Conservation (phyloP, 495 filamentous ascomycete genomes). For the Aspergillus campestris region DNA sequence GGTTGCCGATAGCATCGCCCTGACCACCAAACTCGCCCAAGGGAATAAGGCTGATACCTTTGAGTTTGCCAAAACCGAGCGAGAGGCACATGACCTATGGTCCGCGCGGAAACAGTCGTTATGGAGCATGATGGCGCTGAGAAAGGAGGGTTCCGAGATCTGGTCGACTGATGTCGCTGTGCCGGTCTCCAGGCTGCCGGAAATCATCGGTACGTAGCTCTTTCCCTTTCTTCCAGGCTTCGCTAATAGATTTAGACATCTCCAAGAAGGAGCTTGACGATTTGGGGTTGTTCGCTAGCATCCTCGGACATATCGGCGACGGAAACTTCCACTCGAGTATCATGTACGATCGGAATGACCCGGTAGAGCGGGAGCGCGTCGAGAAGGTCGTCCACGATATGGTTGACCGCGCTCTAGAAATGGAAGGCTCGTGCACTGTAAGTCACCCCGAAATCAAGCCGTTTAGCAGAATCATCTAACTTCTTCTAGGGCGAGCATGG, state of each 20-base stretch:
- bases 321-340: conserved; percentile 92
- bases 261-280: conserved; percentile 86
- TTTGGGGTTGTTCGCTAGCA: conserved; percentile 74
- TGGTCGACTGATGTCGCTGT: conserved; percentile 86
- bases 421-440: conserved; percentile 88
- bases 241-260: conserved; percentile 44
- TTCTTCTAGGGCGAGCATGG: conserved; percentile 69
- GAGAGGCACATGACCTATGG: conserved; percentile 75
- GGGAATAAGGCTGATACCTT: conserved; percentile 56
- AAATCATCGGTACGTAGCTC: conserved; percentile 59
- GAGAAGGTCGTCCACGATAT: conserved; percentile 78
- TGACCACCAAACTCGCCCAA: conserved; percentile 61
- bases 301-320: conserved; percentile 79
- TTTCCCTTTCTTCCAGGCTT: not conserved
- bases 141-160: conserved; percentile 50
- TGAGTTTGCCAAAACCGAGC: conserved; percentile 63
- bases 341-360: conserved; percentile 64
- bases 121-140: conserved; percentile 51
- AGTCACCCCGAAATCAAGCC: conserved; percentile 3
- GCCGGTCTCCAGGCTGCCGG: conserved; percentile 74
- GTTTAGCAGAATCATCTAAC: conserved; percentile 5
- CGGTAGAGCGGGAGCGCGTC: conserved; percentile 60
- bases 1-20: conserved; percentile 74
- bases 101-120: conserved; percentile 79
- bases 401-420: conserved; percentile 78